A percentile compares a stretch with the other conserved stretches of the same genome.
Conservation (phyloP, 176 grass and related monocot genomes). For the Saccharum spontaneum region DNA sequence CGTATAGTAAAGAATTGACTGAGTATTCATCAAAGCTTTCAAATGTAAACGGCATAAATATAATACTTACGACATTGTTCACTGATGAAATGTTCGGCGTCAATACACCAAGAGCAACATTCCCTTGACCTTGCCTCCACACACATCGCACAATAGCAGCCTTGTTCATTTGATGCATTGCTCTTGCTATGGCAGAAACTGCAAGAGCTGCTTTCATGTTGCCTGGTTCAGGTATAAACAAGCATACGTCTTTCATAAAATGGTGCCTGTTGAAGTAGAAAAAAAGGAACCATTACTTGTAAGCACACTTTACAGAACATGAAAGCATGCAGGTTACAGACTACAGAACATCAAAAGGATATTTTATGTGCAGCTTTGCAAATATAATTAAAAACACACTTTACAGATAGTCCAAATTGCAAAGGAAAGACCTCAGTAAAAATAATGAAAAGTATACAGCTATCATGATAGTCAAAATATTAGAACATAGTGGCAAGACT, state of each 20-base stretch:
- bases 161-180: conserved; percentile 81
- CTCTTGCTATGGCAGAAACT: conserved; percentile 76
- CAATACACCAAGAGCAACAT: conserved; percentile 76
- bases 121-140: conserved; percentile 82
- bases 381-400: not conserved
- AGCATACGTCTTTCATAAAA: conserved; percentile 90
- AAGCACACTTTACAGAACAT: not conserved
- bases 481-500: not conserved
- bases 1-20: conserved; percentile 27
- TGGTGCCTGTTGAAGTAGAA: conserved; percentile 57
- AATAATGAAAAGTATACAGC: not conserved
- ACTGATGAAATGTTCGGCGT: conserved; percentile 87
- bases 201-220: conserved; percentile 67
- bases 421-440: not conserved
- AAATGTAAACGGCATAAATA: not conserved
- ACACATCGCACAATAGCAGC: conserved; percentile 81
- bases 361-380: conserved; percentile 6
- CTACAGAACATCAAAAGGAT: conserved; percentile 24
- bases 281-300: conserved; percentile 12
- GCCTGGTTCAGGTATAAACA: conserved; percentile 87
- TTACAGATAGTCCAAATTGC: not conserved
- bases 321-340: not conserved
- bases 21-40: conserved; percentile 7
- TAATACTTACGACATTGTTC: conserved; percentile 66
- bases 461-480: not conserved